Percentiles rank a stretch among this genome's conserved stretches.
Evolutionary conservation across 148 eudicot species (phyloP).

Genomic region (Selenicereus undatus): DNA sequence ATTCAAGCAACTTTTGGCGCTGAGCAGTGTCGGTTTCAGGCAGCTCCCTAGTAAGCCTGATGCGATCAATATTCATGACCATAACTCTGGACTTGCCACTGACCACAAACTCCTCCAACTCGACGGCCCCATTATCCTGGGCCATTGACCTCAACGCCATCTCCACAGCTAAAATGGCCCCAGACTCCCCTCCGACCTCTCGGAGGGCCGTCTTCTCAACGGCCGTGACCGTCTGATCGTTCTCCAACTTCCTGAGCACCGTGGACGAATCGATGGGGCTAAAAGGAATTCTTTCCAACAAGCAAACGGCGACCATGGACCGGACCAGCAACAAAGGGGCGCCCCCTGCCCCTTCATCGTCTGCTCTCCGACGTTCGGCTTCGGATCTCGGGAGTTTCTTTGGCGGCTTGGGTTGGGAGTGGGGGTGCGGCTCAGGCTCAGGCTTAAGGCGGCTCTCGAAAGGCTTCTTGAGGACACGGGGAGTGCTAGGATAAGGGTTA

Average conservation of each 20-base stretch:
- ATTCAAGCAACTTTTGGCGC: conserved; percentile 21
- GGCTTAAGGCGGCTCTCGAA: conserved; percentile 1
- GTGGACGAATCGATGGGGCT: conserved; percentile 66
- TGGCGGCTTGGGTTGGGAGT: conserved; percentile 30
- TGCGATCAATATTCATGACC: conserved; percentile 72
- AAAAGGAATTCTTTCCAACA: conserved; percentile 71
- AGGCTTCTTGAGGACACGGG: conserved; percentile 21
- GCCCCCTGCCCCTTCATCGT: conserved; percentile 6
- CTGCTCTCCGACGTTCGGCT: too few relatives aligned
- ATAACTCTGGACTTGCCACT: conserved; percentile 73
- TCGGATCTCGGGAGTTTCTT: too few relatives aligned
- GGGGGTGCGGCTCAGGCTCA: too few relatives aligned
- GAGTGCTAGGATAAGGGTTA: conserved; percentile 23
- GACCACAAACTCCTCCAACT: conserved; percentile 68
- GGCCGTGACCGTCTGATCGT: conserved; percentile 32
- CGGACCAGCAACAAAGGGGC: conserved; percentile 51
- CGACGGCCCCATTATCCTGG: conserved; percentile 64
- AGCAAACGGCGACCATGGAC: conserved; percentile 67
- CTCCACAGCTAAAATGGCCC: conserved; percentile 59
- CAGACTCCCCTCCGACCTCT: conserved; percentile 65
- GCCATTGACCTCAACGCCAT: conserved; percentile 68
- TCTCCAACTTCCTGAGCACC: conserved; percentile 72
- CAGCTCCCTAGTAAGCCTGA: conserved; percentile 57
- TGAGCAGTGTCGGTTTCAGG: conserved; percentile 45
- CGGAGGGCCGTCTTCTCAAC: conserved; percentile 61